Conservation (phyloP, 2,329 filamentous ascomycete species). For the Esteya vermicola region DNA sequence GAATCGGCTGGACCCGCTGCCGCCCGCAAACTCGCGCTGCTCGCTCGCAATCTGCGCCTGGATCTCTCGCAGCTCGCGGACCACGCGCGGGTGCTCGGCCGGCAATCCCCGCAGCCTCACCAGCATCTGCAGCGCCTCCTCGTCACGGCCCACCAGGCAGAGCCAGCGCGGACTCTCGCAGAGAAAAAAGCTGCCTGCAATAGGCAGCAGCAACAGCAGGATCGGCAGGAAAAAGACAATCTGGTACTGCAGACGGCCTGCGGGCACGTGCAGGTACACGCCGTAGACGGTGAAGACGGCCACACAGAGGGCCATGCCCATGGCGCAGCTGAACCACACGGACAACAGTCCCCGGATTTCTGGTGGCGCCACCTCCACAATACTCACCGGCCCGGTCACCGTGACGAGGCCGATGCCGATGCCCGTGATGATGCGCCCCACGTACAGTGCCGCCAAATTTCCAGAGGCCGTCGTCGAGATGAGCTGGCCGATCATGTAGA, state of each 20-base stretch:
- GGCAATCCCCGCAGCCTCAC: slow-evolving; percentile 17
- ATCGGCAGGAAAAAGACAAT: slow-evolving; percentile 16
- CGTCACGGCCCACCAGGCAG: slow-evolving; percentile 13
- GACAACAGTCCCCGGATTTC: slow-evolving; percentile 27
- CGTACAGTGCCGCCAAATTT: slow-evolving; percentile 16
- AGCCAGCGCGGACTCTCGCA: slow-evolving; percentile 21
- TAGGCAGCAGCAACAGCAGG: slow-evolving; percentile 15
- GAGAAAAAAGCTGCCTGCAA: slow-evolving; percentile 16
- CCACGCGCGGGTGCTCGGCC: slow-evolving; percentile 14
- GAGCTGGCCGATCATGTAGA: slow-evolving; percentile 30
- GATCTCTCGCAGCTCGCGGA: slow-evolving; percentile 12
- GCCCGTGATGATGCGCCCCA: slow-evolving; percentile 19
- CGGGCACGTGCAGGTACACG: slow-evolving; percentile 15
- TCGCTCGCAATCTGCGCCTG: slow-evolving; percentile 2
- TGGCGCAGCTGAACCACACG: slow-evolving; percentile 23
- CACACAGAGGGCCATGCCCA: slow-evolving; percentile 18
- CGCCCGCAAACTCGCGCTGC: background rate
- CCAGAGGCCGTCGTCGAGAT: slow-evolving; percentile 17
- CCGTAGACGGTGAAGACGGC: slow-evolving; percentile 22
- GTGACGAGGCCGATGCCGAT: slow-evolving; percentile 28
- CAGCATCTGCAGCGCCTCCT: slow-evolving; percentile 16
- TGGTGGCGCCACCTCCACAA: slow-evolving; percentile 33
- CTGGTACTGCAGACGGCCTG: slow-evolving; percentile 15
- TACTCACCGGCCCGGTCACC: too few relatives aligned
- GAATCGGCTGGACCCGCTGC: slow-evolving; percentile 2